Base-by-base conservation (phyloP, 805 yeast species). In the Ogataea paraovalis region DNA sequence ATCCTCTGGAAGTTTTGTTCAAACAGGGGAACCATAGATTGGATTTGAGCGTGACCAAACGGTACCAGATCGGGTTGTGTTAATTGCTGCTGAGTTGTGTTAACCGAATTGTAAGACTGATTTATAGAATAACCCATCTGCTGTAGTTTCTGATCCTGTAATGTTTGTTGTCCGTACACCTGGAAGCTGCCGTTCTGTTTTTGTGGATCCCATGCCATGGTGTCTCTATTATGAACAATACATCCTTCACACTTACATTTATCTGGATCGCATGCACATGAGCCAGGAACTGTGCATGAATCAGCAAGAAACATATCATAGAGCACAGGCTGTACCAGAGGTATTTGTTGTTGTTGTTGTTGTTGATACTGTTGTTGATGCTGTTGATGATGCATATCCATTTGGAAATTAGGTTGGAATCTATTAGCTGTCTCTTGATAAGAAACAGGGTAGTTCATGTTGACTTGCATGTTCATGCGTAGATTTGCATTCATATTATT, bases 281-380 rank as follows among this genome's bases (percentile, higher is more conserved):
- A 55, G 1, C 70, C 71, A 0, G 69, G 67, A 21, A 66, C 64
- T 4, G 66, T 55, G 46, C 70, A 66, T 0, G 67, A 46, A 32
- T 66, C 62, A 1, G 69, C 64, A 19, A 62, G 43, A 39, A 53
- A 66, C 52, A 66, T 50, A 44, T 68, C 69, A 45, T 64, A 67
- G 3, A 57, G 38, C 34, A 44, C 30, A 14, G 52, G 23, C 2
- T 48, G 39, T n/a, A 23, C 10, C 23, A 19, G 22, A 12, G 14
- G 9, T n/a, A 13, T n/a, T 20, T 23, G 13, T 5, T 12, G 25
- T 13, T 21, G 27, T 23, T 21, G 14, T 14, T 21, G n/a, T 5
- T 22, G 28, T 19, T 8, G 37, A 6, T 13, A 23, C 9, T 8
- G 18, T 28, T 28, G 27, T 20, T 19, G 36, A 3, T 28, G 19